Base-by-base conservation (phyloP, 2,329 filamentous ascomycete species). In the Bipolaris oryzae region DNA sequence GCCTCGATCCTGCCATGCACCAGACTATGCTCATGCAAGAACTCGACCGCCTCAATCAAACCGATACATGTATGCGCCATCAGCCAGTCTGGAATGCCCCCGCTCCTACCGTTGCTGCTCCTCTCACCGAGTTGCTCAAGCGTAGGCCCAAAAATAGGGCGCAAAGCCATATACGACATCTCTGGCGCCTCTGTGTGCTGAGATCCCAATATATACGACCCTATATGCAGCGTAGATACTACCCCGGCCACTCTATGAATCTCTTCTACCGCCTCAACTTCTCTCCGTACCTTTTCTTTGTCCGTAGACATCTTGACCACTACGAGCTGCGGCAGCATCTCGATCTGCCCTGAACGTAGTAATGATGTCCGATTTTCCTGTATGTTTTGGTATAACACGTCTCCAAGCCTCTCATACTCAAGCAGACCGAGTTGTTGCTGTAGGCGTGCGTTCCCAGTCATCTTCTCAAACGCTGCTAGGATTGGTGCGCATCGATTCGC, bases 41-140 rank as follows among this genome's bases (percentile, higher is more conserved):
- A 59, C 0, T 25, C 6, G 7, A 62, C 21, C 1, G 56, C 53
- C 25, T 57, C 43, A 6, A 68, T 7, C 21, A 68, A 16, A 2
- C 39, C 46, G 3, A 64, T 3, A 31, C 57, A 55, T 20, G 63
- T 50, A 21, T 66, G 65, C 52, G 51, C 60, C 5, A 66, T 41
- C 5, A 63, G 52, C 46, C 55, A 68, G 5, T 41, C 35, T 6
- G 58, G 57, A 3, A 66, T 39, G 0, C 45, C 25, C 3, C 31
- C 39, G 1, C 18, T 33, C 23, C 11, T 25, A 23, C 35, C 7
- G 1, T 10, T 33, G 10, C 6, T 31, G 33, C 46, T 46, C 11
- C 34, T 25, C 13, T 50, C 28, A 18, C 62, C 50, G 16, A 63
- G 58, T 20, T 56, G 43, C 38, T 23, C 15, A 20, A 67, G n/a